Evolutionary conservation across 129 eudicot species (phyloP).

Genomic region (Gnaphalium uliginosum): DNA sequence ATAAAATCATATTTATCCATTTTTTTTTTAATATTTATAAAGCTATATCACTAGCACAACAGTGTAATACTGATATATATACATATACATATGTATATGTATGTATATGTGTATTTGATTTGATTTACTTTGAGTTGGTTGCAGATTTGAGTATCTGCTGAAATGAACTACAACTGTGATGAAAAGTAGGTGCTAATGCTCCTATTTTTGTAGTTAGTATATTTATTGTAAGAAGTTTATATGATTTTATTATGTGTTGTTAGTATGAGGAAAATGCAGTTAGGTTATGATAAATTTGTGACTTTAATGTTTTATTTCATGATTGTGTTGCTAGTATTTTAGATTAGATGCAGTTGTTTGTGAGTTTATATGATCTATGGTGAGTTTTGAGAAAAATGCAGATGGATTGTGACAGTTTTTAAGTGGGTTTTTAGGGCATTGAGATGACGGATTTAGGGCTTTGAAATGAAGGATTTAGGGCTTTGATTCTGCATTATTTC

Average conservation of each 20-base stretch:
- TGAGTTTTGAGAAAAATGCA: slow-evolving; percentile 23
- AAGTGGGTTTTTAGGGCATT: neutral
- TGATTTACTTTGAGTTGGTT: neutral
- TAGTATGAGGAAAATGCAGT: neutral
- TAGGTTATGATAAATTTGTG: neutral
- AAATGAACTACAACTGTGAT: slow-evolving; percentile 1
- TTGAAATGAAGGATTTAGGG: slow-evolving; percentile 1
- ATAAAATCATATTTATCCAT: neutral
- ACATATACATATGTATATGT: neutral
- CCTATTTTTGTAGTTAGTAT: neutral
- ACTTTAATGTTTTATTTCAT: neutral
- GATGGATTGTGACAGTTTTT: slow-evolving; percentile 14
- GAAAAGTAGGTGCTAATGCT: neutral
- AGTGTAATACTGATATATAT: neutral
- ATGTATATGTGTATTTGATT: neutral
- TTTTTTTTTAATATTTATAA: too few species aligned
- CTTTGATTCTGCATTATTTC: slow-evolving; percentile 1
- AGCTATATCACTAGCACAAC: neutral
- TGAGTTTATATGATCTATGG: neutral
- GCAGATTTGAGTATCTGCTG: neutral
- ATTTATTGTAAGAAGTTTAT: neutral
- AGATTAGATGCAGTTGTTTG: slow-evolving; percentile 3
- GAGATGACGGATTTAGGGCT: slow-evolving; percentile 2
- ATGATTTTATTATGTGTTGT: neutral
- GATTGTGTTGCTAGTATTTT: neutral